These are phyloP conservation scores for Penicillium herquei DNA, from an alignment of 495 filamentous ascomycete species.

Conservation along the genomic window DNA sequence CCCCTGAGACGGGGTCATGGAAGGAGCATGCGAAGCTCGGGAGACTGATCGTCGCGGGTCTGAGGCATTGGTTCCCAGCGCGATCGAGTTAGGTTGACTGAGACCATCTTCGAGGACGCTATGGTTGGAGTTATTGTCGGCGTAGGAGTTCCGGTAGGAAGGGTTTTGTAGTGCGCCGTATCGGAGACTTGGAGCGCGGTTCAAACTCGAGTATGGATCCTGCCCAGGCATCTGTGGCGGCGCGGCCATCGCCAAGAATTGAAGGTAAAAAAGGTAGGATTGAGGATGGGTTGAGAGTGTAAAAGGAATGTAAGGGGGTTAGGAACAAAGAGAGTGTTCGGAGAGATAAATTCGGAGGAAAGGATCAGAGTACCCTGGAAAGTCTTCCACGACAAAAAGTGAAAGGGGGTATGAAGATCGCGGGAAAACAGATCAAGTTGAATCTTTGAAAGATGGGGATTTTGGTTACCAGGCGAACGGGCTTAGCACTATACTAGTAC, in stretches of 20 bases:
- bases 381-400: neutral
- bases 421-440: conserved; percentile 1
- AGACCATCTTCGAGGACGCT: conserved; percentile 52
- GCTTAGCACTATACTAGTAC: neutral
- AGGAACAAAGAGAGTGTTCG: neutral
- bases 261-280: conserved; percentile 11
- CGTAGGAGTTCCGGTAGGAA: conserved; percentile 41
- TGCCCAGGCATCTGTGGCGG: conserved; percentile 46
- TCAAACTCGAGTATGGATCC: conserved; percentile 38
- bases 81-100: conserved; percentile 61
- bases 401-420: neutral
- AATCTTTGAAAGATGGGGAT: conserved; percentile 1
- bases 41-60: conserved; percentile 50
- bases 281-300: neutral
- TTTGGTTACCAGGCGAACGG: conserved; percentile 31
- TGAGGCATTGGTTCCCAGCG: conserved; percentile 46
- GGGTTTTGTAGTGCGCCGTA: conserved; percentile 30
- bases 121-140: conserved; percentile 34
- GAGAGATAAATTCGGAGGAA: too few relatives aligned
- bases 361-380: too few relatives aligned
- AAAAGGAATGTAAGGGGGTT: neutral
- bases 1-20: conserved; percentile 61
- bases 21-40: conserved; percentile 49
- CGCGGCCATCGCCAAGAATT: conserved; percentile 42
- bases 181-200: conserved; percentile 26